These are phyloP conservation scores for Rhizoctonia solani DNA, from an alignment of 1,284 basidiomycete genomes.

Conservation along the genomic window DNA sequence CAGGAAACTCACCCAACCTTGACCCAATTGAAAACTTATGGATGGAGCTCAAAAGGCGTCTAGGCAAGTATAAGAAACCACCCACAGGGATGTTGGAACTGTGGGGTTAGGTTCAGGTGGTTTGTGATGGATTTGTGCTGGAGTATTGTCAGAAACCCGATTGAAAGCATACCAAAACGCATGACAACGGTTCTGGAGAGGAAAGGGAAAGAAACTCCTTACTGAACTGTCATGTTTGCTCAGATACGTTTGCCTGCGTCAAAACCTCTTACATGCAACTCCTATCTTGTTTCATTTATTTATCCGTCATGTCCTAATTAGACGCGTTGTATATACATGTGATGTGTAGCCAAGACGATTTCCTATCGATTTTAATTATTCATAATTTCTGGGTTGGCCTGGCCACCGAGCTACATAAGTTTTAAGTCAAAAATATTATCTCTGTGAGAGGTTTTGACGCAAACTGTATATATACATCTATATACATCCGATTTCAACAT, in stretches of 20 bases:
- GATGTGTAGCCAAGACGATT: background rate
- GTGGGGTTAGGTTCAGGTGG: too few species aligned
- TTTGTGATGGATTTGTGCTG: background rate
- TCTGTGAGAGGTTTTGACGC: background rate
- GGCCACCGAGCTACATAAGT: background rate
- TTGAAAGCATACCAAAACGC: slow-evolving; percentile 16
- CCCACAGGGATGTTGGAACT: background rate
- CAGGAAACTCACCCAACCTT: slow-evolving; percentile 7
- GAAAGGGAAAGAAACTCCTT: background rate
- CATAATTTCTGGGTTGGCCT: background rate
- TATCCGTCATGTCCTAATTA: background rate
- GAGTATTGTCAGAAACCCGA: slow-evolving; percentile 11
- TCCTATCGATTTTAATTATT: background rate
- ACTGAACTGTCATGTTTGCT: background rate
- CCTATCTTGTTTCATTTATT: background rate
- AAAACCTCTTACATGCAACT: background rate
- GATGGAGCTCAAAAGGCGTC: background rate
- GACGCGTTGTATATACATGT: background rate
- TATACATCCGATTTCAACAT: too few species aligned
- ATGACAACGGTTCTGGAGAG: too few species aligned
- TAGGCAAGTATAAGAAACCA: background rate
- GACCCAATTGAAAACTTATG: slow-evolving; percentile 25
- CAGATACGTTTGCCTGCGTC: background rate
- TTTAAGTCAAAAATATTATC: too few species aligned
- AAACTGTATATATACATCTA: too few species aligned